phyloP scores from a whole-genome alignment of 345 rosid species.

The rapeseed (Brassica napus) region Da-Ae NC_063451.1:17256501-17257000 shows the following conservation, averaged over 20 bases:
- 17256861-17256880: constrained; percentile 4
- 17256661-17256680: constrained; percentile 42
- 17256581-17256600: constrained; percentile 44
- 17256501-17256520: constrained; percentile 58
- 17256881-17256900: not conserved
- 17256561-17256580: constrained; percentile 47
- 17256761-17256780: constrained; percentile 46
- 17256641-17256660: constrained; percentile 46
- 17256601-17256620: constrained; percentile 46
- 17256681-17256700: constrained; percentile 49
- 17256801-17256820: constrained; percentile 52
- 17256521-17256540: constrained; percentile 53
- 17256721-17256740: constrained; percentile 44
- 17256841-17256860: not conserved
- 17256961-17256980: not conserved
- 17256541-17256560: constrained; percentile 52
- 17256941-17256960: constrained; percentile 13
- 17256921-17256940: constrained; percentile 34
- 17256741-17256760: constrained; percentile 47
- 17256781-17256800: constrained; percentile 50
- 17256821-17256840: constrained; percentile 30
- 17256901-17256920: not conserved
- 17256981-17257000: too few species aligned
- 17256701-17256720: constrained; percentile 38
- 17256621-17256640: constrained; percentile 37